Base-by-base conservation (phyloP, 2,329 filamentous ascomycete species). In the Diaporthe sp. region DNA sequence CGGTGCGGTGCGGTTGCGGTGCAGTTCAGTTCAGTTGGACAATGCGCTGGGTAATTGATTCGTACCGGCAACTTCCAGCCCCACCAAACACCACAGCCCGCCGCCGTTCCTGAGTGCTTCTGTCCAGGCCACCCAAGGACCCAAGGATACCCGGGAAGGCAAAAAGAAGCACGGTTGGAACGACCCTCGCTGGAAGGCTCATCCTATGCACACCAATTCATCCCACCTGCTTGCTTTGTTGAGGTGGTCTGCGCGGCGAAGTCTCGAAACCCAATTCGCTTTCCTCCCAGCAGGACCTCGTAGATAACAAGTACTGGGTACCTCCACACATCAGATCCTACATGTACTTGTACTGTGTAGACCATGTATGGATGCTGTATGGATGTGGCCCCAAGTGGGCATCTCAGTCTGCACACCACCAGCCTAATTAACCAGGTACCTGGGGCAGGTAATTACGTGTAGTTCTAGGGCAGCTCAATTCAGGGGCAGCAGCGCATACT, bases 41-140 rank as follows among this genome's bases (percentile, higher is more conserved):
- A 59, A 42, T 49, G 42, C 31, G 31, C 53, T 72, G 55, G 25
- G 7, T 28, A 9, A 22, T 31, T 49, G 42, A 46, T 72, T 65
- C 37, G 70, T 65, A 51, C 61, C 49, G 25, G 71, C 49, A 65
- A 65, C 58, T 65, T 73, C 58, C 71, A 55, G 58, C 58, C 71
- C 71, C 71, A 73, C 70, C 59, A 31, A 7, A 49, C 39, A 59
- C 19, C 39, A 59, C 49, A 72, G 42, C 17, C 42, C 61, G 10
- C 42, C 42, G 46, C 65, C 49, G 31, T 68, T 39, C 46, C 65
- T 28, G 22, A 55, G 55, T 28, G 22, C 65, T 25, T 51, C 65
- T 39, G 22, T 37, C 31, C 62, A 53, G 22, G 46, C 44, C 58
- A 62, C 37, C 37, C 59, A 44, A 12, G 31, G 53, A 28, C 12